phyloP scores from a whole-genome alignment of 306 rosid genomes.

The Acacia acuminata region DNA sequence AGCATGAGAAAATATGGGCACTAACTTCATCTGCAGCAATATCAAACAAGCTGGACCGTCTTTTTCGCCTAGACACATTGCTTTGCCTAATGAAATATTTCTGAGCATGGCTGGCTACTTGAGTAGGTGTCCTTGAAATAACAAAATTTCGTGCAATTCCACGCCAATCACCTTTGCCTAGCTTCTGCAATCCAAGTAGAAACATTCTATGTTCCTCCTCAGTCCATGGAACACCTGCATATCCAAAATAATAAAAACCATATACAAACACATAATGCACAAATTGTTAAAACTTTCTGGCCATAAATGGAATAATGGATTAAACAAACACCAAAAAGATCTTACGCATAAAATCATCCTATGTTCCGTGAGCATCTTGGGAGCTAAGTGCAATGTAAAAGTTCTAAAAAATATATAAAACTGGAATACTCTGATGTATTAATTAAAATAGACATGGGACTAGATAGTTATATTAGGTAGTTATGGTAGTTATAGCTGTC shows the following conservation, averaged over 20 bases:
- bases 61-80: constrained; percentile 86
- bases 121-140: constrained; percentile 93
- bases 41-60: constrained; percentile 98
- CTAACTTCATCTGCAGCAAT: constrained; percentile 91
- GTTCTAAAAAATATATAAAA: neutral
- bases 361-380: neutral
- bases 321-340: neutral
- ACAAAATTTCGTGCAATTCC: constrained; percentile 97
- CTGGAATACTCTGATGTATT: neutral
- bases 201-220: constrained; percentile 99
- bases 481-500: neutral
- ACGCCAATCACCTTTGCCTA: constrained; percentile 99
- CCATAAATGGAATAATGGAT: constrained; percentile 11
- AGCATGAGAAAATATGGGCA: constrained; percentile 37
- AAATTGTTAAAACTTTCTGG: neutral
- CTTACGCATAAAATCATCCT: neutral
- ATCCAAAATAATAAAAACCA: constrained; percentile 26
- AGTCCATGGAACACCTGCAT: constrained; percentile 95
- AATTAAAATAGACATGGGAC: neutral
- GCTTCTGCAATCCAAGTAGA: constrained; percentile 91
- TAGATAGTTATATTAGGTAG: too few relatives aligned
- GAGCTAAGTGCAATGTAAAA: neutral
- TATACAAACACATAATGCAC: neutral
- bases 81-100: constrained; percentile 94
- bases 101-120: constrained; percentile 99